Base-by-base conservation (phyloP, 768 basidiomycete genomes). In the Trametes punicea region DNA sequence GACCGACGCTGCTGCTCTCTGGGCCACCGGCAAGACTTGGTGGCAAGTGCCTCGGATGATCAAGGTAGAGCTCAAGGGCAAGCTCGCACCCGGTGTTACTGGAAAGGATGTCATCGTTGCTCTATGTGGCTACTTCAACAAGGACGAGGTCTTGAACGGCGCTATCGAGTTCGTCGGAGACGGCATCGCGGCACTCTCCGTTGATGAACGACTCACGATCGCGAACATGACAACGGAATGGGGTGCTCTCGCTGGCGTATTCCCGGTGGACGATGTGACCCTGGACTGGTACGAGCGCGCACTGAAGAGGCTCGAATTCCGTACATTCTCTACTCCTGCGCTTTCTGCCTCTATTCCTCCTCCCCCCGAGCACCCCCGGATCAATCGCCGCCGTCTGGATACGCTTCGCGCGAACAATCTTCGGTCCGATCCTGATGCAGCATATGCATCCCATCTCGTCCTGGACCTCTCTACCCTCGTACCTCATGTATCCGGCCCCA, bases 201-300 rank as follows among this genome's bases (percentile, higher is more conserved):
- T 99, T 51, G 96, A 99, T 67, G 95, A 98, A 64, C 83, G 97
- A 38, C 78, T 99, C 42, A 95, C 96, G 0, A 98, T 98, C 62
- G 78, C 94, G n/a, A 98, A 99, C 71, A 99, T 98, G 97, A 98
- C 97, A 5, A 98, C 97, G 27, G 97, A 99, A 71, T 99, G 97
- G 97, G 97, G 97, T 40, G 97, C 97, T 2, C 81, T 99, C 2
- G 94, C 84, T 7, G 97, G 97, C 29, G 84, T 97, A 6, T 98
- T 99, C 76, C 95, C 96, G 0, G 86, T 92, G 5, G 97, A 99
- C 67, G 77, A 84, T 18, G 84, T 81, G 8, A 80, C 94, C 18
- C 67, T 94, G 31, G 71, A 82, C 25, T 99, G 95, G 95, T 99
- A 98, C 69, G 88, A 91, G 40, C 73, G 75, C 4, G 75, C 81